These are phyloP conservation scores for Ustulina deusta DNA, from an alignment of 2,329 filamentous ascomycete genomes.

Conservation along the genomic window DNA sequence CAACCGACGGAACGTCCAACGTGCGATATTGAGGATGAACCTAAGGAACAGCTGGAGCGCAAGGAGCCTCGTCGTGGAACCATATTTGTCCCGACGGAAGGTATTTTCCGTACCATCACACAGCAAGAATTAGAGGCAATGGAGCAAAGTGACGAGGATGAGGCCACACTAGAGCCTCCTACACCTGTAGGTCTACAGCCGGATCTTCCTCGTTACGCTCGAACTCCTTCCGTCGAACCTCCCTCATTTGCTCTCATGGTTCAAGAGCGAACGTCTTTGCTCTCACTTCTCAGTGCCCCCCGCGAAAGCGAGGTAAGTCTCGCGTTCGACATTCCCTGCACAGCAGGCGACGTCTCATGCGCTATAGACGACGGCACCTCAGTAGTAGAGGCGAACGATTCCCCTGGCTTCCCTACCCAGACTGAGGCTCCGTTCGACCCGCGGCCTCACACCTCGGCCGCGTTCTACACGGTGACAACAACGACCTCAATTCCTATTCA, in stretches of 20 bases:
- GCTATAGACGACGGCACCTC: constrained; percentile 18
- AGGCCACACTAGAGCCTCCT: constrained; percentile 50
- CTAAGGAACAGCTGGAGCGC: constrained; percentile 30
- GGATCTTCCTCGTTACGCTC: constrained; percentile 60
- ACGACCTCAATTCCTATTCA: constrained; percentile 66
- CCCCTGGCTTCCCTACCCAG: constrained; percentile 27
- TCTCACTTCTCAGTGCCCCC: constrained; percentile 71
- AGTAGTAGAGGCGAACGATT: constrained; percentile 24
- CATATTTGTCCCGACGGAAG: constrained; percentile 71
- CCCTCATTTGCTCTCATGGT: constrained; percentile 67
- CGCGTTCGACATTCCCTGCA: constrained; percentile 57
- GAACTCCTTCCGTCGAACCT: constrained; percentile 72
- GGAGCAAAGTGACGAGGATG: constrained; percentile 48
- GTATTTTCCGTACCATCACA: constrained; percentile 71
- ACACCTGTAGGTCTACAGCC: constrained; percentile 48
- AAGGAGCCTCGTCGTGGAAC: constrained; percentile 61
- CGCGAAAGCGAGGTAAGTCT: constrained; percentile 55
- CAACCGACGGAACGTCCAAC: constrained; percentile 47
- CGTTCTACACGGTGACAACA: constrained; percentile 61
- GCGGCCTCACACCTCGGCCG: constrained; percentile 61
- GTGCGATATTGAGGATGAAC: constrained; percentile 39
- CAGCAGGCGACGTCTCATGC: constrained; percentile 48
- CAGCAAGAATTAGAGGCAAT: constrained; percentile 63
- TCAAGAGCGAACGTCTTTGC: constrained; percentile 68
- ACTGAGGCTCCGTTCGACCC: constrained; percentile 23